These are phyloP conservation scores for Spiraea crenata DNA, from an alignment of 331 rosid genomes.

Conservation along the genomic window DNA sequence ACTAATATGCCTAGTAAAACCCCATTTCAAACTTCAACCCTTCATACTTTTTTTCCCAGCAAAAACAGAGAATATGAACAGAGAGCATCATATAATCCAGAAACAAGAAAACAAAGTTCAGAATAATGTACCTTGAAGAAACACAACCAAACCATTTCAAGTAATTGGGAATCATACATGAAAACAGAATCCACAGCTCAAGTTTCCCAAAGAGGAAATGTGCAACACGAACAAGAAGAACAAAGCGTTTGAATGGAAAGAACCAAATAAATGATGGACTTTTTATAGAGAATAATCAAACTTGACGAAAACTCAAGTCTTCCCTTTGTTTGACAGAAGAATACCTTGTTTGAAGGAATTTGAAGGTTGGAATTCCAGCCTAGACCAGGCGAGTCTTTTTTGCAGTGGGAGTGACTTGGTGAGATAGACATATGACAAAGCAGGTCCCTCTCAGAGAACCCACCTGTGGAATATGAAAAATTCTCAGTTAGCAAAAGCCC, in stretches of 20 bases:
- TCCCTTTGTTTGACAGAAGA: constrained; percentile 7
- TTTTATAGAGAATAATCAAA: background rate
- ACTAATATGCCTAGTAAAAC: background rate
- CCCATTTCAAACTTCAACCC: constrained; percentile 3
- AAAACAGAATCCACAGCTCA: constrained; percentile 6
- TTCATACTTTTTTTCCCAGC: background rate
- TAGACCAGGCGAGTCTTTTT: constrained; percentile 25
- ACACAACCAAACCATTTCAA: constrained; percentile 17
- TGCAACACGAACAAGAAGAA: background rate
- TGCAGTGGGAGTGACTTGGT: background rate
- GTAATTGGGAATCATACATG: constrained; percentile 7
- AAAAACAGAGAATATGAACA: constrained; percentile 16
- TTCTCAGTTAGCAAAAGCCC: constrained; percentile 23
- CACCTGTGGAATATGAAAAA: constrained; percentile 22
- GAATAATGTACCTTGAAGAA: background rate
- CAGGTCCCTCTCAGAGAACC: background rate
- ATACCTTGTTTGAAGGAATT: constrained; percentile 42
- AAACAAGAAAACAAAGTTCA: background rate
- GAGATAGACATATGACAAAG: constrained; percentile 14
- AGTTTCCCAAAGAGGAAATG: background rate
- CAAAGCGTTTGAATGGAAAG: background rate
- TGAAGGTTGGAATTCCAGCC: constrained; percentile 30
- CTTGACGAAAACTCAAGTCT: constrained; percentile 22
- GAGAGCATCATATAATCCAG: constrained; percentile 10
- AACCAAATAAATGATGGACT: background rate